Evolutionary conservation across 2,329 filamentous ascomycete genomes (phyloP).

Genomic region (Talaromyces sp.): DNA sequence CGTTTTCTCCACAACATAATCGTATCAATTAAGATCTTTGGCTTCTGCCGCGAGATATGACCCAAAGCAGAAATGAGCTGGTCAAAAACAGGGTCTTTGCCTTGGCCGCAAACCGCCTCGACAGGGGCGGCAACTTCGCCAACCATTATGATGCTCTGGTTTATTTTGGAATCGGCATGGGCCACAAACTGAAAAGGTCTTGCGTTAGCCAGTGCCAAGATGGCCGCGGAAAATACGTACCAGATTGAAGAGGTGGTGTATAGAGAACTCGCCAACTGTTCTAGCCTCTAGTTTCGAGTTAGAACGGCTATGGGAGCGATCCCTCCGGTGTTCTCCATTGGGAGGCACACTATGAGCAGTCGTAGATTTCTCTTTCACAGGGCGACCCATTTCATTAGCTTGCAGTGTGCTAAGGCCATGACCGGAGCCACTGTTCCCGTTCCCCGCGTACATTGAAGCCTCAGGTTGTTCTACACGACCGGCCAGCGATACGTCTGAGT

Average conservation of each 20-base stretch:
- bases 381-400: conserved; percentile 29
- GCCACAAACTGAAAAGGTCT: conserved; percentile 65
- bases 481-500: conserved; percentile 10
- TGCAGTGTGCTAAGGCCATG: conserved; percentile 32
- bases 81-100: conserved; percentile 83
- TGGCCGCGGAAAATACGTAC: conserved; percentile 35
- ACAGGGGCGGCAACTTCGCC: conserved; percentile 77
- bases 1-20: conserved; percentile 98
- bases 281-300: conserved; percentile 75
- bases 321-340: conserved; percentile 60
- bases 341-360: conserved; percentile 46
- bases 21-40: conserved; percentile 90
- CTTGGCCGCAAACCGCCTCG: conserved; percentile 83
- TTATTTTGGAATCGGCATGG: conserved; percentile 94
- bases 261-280: conserved; percentile 94
- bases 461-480: conserved; percentile 29
- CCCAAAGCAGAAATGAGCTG: conserved; percentile 89
- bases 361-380: conserved; percentile 14
- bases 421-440: conserved; percentile 37
- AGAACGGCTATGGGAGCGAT: conserved; percentile 68
- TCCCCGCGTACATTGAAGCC: conserved; percentile 20
- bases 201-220: neutral
- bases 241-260: conserved; percentile 93
- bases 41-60: conserved; percentile 89
- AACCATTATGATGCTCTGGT: conserved; percentile 73